Evolutionary conservation across 2,329 filamentous ascomycete genomes (phyloP).

Genomic region (Metarhizium anisopliae): DNA sequence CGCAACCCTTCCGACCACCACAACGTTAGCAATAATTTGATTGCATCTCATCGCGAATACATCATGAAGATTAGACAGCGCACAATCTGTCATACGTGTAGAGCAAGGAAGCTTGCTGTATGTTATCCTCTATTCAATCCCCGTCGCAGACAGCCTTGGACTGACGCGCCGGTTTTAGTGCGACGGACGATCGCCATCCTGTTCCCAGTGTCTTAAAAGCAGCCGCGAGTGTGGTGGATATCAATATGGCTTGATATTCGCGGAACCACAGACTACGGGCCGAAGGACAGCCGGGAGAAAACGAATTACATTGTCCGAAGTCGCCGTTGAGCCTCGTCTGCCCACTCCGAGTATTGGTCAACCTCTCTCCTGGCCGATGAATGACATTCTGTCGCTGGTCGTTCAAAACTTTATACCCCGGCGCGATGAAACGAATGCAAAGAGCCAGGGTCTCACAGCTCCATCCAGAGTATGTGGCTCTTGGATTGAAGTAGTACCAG

Average conservation of each 20-base stretch:
- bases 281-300: neutral
- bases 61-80: neutral
- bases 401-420: conserved; percentile 14
- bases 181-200: conserved; percentile 16
- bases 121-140: neutral
- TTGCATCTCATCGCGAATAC: neutral
- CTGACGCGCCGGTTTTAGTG: conserved; percentile 9
- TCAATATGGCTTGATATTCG: conserved; percentile 16
- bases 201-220: conserved; percentile 14
- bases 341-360: neutral
- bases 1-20: too few relatives aligned
- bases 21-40: too few relatives aligned
- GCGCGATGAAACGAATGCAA: neutral
- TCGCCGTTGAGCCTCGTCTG: neutral
- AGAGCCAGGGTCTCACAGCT: neutral
- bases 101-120: neutral
- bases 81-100: too few relatives aligned
- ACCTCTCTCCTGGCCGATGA: conserved; percentile 12
- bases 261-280: neutral
- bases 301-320: neutral
- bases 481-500: conserved; percentile 29
- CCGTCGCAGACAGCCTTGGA: neutral
- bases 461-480: conserved; percentile 29
- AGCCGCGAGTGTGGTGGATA: conserved; percentile 15
- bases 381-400: conserved; percentile 15